Base-by-base conservation (phyloP, 2,329 filamentous ascomycete genomes). In the Clonostachys byssicola region DNA sequence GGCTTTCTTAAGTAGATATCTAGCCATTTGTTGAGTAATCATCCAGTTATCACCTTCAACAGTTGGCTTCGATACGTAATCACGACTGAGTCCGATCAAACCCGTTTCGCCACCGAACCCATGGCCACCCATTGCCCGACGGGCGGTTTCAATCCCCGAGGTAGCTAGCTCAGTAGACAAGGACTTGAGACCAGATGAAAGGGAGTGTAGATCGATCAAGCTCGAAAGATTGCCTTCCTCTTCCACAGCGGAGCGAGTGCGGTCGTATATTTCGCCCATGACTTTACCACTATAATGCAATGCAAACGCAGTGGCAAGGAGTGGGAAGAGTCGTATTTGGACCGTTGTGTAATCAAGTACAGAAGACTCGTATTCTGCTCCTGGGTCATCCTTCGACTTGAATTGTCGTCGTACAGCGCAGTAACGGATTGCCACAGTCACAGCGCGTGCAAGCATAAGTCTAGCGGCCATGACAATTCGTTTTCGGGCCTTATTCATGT, bases 21-120 rank as follows among this genome's bases (percentile, higher is more conserved):
- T 78, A 10, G 83, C 83, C 9, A 89, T 85, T 67, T 89, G 86
- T 63, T 89, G 86, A 13, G 83, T 87, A 48, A 89, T 70, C 85
- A 89, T 88, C 70, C 86, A 89, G 70, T 88, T 88, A 69, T 88
- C 85, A 46, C 85, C 85, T 61, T 88, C 85, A 82, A 82, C 86
- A 12, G 83, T 86, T 12, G 70, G 65, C 2, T 62, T 65, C 6
- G 86, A 85, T 2, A 89, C 72, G 60, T 89, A 88, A 62, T 89
- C 85, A 33, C 85, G 74, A 59, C 88, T 89, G 75, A 86, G 13
- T 12, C n/a, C 18, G 6, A 23, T 13, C 13, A 42, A 18, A 8
- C 40, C 40, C n/a, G 13, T 17, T 12, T 13, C 18, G 7, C 18
- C 40, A 14, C n/a, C n/a, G 40, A 17, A 42, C 4, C 40, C 40